Base-by-base conservation (phyloP, 2,329 filamentous ascomycete genomes). In the Colletotrichum orchidophilum region DNA sequence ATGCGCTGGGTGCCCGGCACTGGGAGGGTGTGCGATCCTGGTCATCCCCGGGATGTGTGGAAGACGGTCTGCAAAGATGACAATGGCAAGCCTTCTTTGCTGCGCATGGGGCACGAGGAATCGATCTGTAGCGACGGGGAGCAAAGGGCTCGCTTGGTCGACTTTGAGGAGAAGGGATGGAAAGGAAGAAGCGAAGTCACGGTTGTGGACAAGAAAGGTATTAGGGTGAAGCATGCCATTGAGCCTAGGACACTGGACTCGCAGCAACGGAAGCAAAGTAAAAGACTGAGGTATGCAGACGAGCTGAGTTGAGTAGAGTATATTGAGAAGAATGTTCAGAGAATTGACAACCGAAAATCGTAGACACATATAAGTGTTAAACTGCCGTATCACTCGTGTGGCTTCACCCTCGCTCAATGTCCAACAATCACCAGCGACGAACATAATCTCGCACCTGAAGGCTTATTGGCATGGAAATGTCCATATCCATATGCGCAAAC, bases 1-100 rank as follows among this genome's bases (percentile, higher is more conserved):
- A 76, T 75, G 73, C 72, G 75, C 9, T 76, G 74, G 64, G 66
- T 71, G 53, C 73, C 72, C 3, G 73, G 73, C 6, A 63, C 65
- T 11, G 58, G 39, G n/a, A 27, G 52, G 54, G 33, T 70, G 7
- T 65, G 75, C 31, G 24, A 73, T n/a, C 64, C 66, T 26, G 62
- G 60, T 1, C 57, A 74, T 11, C 63, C 62, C 7, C 26, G 63
- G 50, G 42, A 59, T 2, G 52, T 63, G n/a, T 57, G 67, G 73
- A 54, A 67, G 26, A 29, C 21, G 2, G 13, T 70, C 39, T 52
- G 29, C 49, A 21, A 26, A 2, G 21, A 62, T 9, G 53, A 55
- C 29, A 59, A n/a, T n/a, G 69, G 71, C 13, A 31, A 26, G 33
- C 72, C 72, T 4, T 50, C 29, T 18, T 12, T 73, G 7, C n/a